phyloP scores from a whole-genome alignment of 352 stramenopile genomes.

The Blastocystis hominis region DNA sequence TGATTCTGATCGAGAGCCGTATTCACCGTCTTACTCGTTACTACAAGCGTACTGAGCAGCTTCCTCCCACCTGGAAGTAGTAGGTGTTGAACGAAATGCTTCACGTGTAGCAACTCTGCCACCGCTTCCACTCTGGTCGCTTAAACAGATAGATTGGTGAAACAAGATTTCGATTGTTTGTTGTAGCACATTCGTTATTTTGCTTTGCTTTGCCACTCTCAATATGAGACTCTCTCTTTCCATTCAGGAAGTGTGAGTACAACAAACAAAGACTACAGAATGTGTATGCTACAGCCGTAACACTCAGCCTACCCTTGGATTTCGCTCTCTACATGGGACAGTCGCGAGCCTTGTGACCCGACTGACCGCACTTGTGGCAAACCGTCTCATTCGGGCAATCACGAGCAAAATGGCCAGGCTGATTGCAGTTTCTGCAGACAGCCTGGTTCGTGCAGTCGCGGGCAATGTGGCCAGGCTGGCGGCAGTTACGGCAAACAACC shows the following conservation, averaged over 20 bases:
- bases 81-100: neutral
- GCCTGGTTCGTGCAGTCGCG: constrained; percentile 16
- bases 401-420: constrained; percentile 57
- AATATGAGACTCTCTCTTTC: too few species aligned
- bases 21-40: constrained; percentile 92
- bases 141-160: constrained; percentile 71
- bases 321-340: neutral
- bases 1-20: constrained; percentile 98
- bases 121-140: constrained; percentile 95
- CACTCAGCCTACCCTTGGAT: neutral
- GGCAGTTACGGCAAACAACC: constrained; percentile 55
- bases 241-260: too few species aligned
- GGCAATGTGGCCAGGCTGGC: constrained; percentile 29
- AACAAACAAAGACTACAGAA: neutral
- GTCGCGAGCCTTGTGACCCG: constrained; percentile 26
- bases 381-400: constrained; percentile 42
- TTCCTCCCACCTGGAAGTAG: constrained; percentile 98
- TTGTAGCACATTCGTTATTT: neutral
- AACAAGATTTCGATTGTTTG: neutral
- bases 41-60: constrained; percentile 96
- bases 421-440: constrained; percentile 58
- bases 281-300: neutral
- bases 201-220: too few species aligned
- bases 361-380: constrained; percentile 11
- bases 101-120: constrained; percentile 68